These are phyloP conservation scores for Saccharomyces uvarum DNA, from an alignment of 1,139 yeast genomes.

Conservation along the genomic window DNA sequence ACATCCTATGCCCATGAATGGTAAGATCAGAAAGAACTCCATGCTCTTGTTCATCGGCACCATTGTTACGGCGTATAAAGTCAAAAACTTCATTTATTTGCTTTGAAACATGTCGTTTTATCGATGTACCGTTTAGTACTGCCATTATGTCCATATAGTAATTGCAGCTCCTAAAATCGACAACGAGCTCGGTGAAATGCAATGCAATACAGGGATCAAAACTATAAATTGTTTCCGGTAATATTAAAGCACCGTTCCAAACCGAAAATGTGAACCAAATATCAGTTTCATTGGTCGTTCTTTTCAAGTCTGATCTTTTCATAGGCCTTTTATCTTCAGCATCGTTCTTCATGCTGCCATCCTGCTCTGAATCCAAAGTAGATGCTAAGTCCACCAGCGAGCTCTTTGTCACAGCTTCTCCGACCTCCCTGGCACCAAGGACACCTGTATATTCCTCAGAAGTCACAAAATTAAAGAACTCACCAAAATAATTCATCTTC, in stretches of 20 bases:
- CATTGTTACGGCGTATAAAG: constrained; percentile 15
- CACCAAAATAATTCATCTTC: constrained; percentile 87
- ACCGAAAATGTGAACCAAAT: constrained; percentile 65
- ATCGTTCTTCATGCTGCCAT: constrained; percentile 3
- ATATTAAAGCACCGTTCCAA: constrained; percentile 56
- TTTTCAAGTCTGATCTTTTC: constrained; percentile 33
- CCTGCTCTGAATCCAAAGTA: not conserved
- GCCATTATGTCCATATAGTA: constrained; percentile 83
- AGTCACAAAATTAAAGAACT: constrained; percentile 71
- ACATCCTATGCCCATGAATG: constrained; percentile 82
- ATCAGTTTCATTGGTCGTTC: constrained; percentile 69
- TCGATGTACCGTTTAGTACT: constrained; percentile 13
- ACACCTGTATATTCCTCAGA: constrained; percentile 62
- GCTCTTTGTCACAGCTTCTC: constrained; percentile 4
- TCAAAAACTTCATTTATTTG: constrained; percentile 49
- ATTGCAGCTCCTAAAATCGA: constrained; percentile 79
- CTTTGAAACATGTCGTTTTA: constrained; percentile 34
- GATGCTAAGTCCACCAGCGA: constrained; percentile 1
- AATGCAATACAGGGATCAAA: constrained; percentile 56
- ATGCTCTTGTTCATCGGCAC: constrained; percentile 10
- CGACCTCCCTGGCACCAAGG: constrained; percentile 10
- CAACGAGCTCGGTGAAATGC: constrained; percentile 57
- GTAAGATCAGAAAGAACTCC: constrained; percentile 40
- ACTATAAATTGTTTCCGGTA: constrained; percentile 70
- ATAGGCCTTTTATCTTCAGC: constrained; percentile 7